Evolutionary conservation across 2,329 filamentous ascomycete genomes (phyloP), one percentile per base, ranked within the genome.

Genomic region (Daldinia sp.): DNA sequence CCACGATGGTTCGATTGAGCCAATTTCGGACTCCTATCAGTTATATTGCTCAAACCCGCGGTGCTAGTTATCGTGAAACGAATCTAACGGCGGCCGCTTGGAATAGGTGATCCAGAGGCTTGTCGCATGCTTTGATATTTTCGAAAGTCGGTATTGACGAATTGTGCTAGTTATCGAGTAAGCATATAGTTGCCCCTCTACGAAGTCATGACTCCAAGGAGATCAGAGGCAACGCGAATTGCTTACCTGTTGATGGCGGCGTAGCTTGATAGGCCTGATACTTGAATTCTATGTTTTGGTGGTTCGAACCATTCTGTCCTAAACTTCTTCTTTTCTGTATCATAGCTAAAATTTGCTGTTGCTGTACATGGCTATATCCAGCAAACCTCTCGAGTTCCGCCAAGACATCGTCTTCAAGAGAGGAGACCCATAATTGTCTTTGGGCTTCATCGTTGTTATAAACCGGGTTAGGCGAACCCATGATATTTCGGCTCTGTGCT

Each of bases 371-470:
- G 37, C 58, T 74, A 53, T 73, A 65, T 44, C 61, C 65, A 23
- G 72, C 72, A 46, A 77, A 70, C 28, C 69, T 73, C 23, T 76
- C 71, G 10, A 77, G 69, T 1, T 75, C 73, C 23, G 63, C 56
- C 50, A 74, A 57, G 65, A 74, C 71, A 53, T 74, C 70, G 10
- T 69, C 62, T 33, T 72, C 70, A 6, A 73, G 63, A 4, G 64
- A 70, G 4, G 67, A 61, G 10, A 72, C 63, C 63, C 69, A 71
- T 35, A 64, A 41, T 60, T 66, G 68, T 41, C 62, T 57, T 18
- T 67, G 67, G 13, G 65, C 37, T 41, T 72, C 68, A 10, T 67
- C 70, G 6, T 70, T 59, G 12, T 65, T 67, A 42, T 70, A 74
- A 9, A 37, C 59, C 2, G 60, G 42, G 18, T 53, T 51, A 1